Conservation (phyloP, 148 eudicot genomes). For the Tetragonia tetragonoides region DNA sequence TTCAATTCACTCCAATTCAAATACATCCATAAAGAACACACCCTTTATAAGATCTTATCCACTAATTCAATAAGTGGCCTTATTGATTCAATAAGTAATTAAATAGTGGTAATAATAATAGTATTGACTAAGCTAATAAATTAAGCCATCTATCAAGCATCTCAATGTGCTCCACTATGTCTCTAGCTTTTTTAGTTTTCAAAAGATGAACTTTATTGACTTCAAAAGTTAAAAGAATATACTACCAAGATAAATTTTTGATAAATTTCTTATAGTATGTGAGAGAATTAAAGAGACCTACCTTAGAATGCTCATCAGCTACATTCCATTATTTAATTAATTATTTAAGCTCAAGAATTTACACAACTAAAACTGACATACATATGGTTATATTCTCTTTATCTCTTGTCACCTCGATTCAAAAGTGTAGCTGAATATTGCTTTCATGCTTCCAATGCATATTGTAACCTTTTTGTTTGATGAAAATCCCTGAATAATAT, state of each 20-base stretch:
- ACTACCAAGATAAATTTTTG: conserved; percentile 10
- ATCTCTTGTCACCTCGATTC: conserved; percentile 11
- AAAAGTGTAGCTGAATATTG: not conserved
- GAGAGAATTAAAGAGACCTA: not conserved
- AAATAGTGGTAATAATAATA: too few relatives aligned
- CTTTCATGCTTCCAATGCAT: not conserved
- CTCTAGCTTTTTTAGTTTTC: conserved; percentile 8
- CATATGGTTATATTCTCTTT: not conserved
- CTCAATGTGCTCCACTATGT: conserved; percentile 23
- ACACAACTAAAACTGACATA: not conserved
- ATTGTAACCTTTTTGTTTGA: not conserved
- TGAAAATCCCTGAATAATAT: too few relatives aligned
- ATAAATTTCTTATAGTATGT: conserved; percentile 3
- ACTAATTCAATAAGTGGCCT: too few relatives aligned
- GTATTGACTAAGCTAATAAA: not conserved
- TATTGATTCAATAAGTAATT: too few relatives aligned
- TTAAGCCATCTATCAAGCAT: conserved; percentile 15
- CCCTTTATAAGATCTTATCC: too few relatives aligned
- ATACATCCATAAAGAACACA: too few relatives aligned
- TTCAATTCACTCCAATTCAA: too few relatives aligned
- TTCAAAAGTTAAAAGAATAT: conserved; percentile 15
- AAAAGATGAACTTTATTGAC: conserved; percentile 11
- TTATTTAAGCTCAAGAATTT: not conserved
- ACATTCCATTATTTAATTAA: not conserved
- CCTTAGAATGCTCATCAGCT: not conserved